A percentile compares a stretch with the other conserved stretches of the same genome.
Evolutionary conservation across 208 protist species (phyloP).

Genomic region (Leishmania arabica): DNA sequence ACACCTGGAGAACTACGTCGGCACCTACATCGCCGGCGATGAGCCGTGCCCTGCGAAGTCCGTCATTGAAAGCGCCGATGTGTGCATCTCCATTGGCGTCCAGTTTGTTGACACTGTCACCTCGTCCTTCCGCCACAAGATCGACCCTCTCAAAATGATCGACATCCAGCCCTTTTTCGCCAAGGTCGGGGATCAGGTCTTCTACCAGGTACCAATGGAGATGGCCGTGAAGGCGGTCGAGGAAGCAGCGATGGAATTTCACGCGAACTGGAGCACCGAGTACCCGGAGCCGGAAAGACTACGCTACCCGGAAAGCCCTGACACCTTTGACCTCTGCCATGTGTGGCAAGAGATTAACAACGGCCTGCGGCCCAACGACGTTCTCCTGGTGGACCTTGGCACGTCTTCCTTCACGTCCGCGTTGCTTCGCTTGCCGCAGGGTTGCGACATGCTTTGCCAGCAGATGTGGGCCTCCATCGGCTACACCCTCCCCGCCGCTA

Average conservation of each 20-base stretch:
- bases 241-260: constrained; percentile 35
- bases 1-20: constrained; percentile 49
- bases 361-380: constrained; percentile 40
- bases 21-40: constrained; percentile 44
- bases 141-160: constrained; percentile 40
- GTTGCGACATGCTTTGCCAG: constrained; percentile 30
- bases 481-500: constrained; percentile 50
- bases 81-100: constrained; percentile 46
- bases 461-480: constrained; percentile 62
- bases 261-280: constrained; percentile 42
- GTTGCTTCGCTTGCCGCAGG: constrained; percentile 40
- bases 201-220: constrained; percentile 50
- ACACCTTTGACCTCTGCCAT: constrained; percentile 37
- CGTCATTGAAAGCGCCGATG: constrained; percentile 47
- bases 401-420: constrained; percentile 47
- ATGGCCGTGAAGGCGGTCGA: constrained; percentile 38
- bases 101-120: constrained; percentile 48
- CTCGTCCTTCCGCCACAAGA: constrained; percentile 42
- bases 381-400: constrained; percentile 54
- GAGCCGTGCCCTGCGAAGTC: constrained; percentile 30
- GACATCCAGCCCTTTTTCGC: constrained; percentile 53
- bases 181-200: constrained; percentile 42
- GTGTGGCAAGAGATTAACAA: constrained; percentile 55
- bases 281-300: constrained; percentile 39
- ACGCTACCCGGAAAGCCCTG: constrained; percentile 4